phyloP scores from a whole-genome alignment of 768 basidiomycete genomes.

The Phaeotremella fagi region DNA sequence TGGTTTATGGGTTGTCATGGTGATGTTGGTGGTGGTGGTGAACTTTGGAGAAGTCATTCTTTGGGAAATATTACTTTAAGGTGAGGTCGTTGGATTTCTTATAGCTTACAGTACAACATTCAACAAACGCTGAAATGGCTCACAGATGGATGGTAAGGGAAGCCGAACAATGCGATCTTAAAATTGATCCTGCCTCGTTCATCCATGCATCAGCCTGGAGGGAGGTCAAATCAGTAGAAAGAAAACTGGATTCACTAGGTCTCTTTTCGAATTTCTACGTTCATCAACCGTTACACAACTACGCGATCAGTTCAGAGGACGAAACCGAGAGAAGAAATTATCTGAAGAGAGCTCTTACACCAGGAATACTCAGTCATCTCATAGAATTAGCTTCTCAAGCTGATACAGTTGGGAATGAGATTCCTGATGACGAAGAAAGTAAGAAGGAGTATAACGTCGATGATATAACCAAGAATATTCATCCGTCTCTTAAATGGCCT shows the following conservation, averaged over 20 bases:
- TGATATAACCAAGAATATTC: no score
- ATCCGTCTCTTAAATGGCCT: constrained; percentile 10
- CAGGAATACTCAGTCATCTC: not conserved
- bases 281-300: no score
- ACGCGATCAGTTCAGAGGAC: not conserved
- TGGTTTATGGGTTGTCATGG: constrained; percentile 29
- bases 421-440: not conserved
- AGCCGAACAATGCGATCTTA: constrained; percentile 20
- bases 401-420: not conserved
- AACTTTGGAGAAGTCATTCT: constrained; percentile 5
- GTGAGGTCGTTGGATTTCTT: constrained; percentile 3
- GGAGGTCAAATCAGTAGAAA: no score
- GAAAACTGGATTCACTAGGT: no score
- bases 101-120: not conserved
- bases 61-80: constrained; percentile 23
- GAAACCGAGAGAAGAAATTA: not conserved
- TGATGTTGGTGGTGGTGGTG: constrained; percentile 25
- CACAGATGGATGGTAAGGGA: constrained; percentile 38
- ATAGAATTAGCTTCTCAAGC: not conserved
- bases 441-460: no score
- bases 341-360: not conserved
- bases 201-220: no score
- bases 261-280: no score
- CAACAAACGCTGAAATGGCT: constrained; percentile 9
- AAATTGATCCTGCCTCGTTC: constrained; percentile 17